Conservation (phyloP, 1,139 yeast species). For the Scheffersomyces segobiensis region DNA sequence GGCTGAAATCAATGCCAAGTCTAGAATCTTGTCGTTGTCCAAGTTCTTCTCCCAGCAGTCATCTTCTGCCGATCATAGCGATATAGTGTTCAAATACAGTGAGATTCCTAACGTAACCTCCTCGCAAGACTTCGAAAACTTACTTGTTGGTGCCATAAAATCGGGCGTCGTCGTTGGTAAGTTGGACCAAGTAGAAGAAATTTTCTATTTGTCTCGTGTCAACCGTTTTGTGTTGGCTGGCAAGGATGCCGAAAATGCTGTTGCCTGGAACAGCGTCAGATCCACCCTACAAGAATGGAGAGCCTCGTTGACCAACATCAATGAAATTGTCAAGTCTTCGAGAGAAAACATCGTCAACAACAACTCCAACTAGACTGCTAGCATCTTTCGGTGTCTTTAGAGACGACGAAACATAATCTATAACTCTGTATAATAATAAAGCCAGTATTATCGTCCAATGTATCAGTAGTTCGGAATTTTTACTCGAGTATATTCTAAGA, state of each 20-base stretch:
- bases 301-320: conserved; percentile 40
- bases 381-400: conserved; percentile 2
- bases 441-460: not conserved
- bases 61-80: conserved; percentile 14
- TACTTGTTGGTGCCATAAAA: conserved; percentile 46
- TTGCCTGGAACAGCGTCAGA: conserved; percentile 40
- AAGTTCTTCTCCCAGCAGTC: conserved; percentile 34
- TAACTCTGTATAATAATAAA: not conserved
- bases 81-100: conserved; percentile 33
- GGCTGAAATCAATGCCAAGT: conserved; percentile 33
- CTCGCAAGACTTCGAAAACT: conserved; percentile 40
- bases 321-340: conserved; percentile 44
- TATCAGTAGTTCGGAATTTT: not conserved
- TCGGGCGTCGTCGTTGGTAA: conserved; percentile 49
- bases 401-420: not conserved
- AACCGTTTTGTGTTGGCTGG: conserved; percentile 46
- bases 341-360: conserved; percentile 45
- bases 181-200: conserved; percentile 45
- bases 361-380: conserved; percentile 11
- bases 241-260: conserved; percentile 27
- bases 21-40: conserved; percentile 45
- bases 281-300: conserved; percentile 42
- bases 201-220: conserved; percentile 46
- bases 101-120: conserved; percentile 40
- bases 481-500: too few species aligned